phyloP scores from a whole-genome alignment of 2,329 filamentous ascomycete species.

The Dendrostoma leiphaemia region DNA sequence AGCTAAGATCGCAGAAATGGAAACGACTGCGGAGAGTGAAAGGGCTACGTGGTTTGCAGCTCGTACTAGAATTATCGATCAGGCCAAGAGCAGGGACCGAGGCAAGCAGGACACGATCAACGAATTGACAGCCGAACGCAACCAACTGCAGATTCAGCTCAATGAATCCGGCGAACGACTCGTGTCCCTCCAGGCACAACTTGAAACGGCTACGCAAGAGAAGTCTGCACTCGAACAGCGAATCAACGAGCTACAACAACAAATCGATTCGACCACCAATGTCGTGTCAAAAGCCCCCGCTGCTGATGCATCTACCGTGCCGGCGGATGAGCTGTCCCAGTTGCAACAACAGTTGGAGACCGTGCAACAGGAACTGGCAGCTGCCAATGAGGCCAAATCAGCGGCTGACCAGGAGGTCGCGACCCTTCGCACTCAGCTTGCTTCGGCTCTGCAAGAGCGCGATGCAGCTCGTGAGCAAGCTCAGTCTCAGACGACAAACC shows the following conservation, averaged over 20 bases:
- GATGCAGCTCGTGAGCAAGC: conserved; percentile 56
- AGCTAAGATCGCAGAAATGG: conserved; percentile 50
- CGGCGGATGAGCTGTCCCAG: conserved; percentile 45
- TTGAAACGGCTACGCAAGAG: conserved; percentile 46
- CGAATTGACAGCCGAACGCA: conserved; percentile 53
- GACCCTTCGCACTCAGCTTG: conserved; percentile 56
- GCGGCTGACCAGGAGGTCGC: conserved; percentile 63
- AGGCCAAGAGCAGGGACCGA: conserved; percentile 60
- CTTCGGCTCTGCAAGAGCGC: conserved; percentile 59
- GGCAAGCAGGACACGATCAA: conserved; percentile 51
- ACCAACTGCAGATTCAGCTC: conserved; percentile 49
- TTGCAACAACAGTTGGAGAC: conserved; percentile 44
- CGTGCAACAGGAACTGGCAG: conserved; percentile 58
- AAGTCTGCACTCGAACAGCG: conserved; percentile 33
- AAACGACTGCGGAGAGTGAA: conserved; percentile 52
- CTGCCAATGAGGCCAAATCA: conserved; percentile 65
- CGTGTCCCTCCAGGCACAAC: conserved; percentile 45
- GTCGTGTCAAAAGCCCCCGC: conserved; percentile 25
- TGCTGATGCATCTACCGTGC: conserved; percentile 39
- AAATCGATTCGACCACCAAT: conserved; percentile 15
- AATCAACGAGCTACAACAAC: conserved; percentile 42
- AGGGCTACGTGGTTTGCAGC: conserved; percentile 51
- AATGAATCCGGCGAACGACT: conserved; percentile 41
- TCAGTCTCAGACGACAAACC: conserved; percentile 23
- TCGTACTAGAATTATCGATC: conserved; percentile 55